Conservation (phyloP, 352 stramenopile species). For the Globisporangium cystogenes region DNA sequence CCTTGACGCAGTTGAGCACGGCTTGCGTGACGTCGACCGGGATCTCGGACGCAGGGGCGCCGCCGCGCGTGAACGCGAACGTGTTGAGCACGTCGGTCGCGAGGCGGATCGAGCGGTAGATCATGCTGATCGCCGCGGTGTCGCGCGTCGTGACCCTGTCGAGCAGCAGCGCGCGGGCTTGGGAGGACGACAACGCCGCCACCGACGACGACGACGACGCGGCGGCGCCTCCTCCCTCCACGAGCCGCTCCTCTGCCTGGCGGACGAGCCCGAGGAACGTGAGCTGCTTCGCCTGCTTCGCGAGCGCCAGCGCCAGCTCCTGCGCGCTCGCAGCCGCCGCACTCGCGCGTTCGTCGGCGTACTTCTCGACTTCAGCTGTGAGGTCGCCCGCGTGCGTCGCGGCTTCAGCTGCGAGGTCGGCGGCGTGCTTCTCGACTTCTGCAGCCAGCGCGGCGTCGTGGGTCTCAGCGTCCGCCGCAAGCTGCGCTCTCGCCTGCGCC, state of each 20-base stretch:
- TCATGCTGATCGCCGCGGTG: slow-evolving; percentile 45
- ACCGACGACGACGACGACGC: neutral
- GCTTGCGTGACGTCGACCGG: slow-evolving; percentile 52
- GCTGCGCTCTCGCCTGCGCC: neutral
- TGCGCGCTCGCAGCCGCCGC: slow-evolving; percentile 6
- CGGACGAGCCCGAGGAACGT: slow-evolving; percentile 28
- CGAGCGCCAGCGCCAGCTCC: slow-evolving; percentile 21
- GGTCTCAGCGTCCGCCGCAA: neutral
- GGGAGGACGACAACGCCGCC: slow-evolving; percentile 7
- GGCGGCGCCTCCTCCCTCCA: neutral
- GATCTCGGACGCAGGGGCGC: slow-evolving; percentile 24
- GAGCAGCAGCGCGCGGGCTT: slow-evolving; percentile 29
- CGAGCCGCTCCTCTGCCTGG: slow-evolving; percentile 3
- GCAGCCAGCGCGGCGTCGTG: too few relatives aligned
- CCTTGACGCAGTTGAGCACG: slow-evolving; percentile 58
- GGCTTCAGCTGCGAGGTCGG: neutral
- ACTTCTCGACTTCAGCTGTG: neutral
- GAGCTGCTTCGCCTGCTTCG: slow-evolving; percentile 41
- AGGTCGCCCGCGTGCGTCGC: slow-evolving; percentile 5
- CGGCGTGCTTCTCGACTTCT: neutral
- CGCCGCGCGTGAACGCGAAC: slow-evolving; percentile 15
- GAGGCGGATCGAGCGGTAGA: slow-evolving; percentile 66
- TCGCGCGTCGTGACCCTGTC: slow-evolving; percentile 54
- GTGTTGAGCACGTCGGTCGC: slow-evolving; percentile 63
- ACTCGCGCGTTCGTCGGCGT: slow-evolving; percentile 1